Evolutionary conservation across 768 basidiomycete genomes (phyloP).

Genomic region (Daedaleopsis nitida): DNA sequence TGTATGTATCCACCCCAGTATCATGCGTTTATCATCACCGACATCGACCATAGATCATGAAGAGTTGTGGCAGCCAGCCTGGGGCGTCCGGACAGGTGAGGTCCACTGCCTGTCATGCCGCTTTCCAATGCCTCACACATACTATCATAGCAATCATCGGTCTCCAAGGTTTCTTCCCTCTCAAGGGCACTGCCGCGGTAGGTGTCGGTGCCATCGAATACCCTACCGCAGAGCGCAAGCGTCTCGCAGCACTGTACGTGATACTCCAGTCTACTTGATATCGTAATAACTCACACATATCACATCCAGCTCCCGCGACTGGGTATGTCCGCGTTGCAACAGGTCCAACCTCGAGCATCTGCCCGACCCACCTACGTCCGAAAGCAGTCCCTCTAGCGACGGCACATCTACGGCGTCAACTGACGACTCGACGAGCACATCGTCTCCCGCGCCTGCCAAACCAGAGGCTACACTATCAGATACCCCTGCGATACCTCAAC

Average conservation of each 20-base stretch:
- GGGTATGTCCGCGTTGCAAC: constrained; percentile 77
- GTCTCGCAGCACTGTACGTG: constrained; percentile 74
- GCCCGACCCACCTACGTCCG: constrained; percentile 55
- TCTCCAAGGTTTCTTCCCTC: constrained; percentile 85
- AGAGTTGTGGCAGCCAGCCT: constrained; percentile 97
- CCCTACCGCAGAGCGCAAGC: constrained; percentile 71
- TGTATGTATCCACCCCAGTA: constrained; percentile 52
- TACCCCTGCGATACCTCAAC: neutral
- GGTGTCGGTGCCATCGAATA: constrained; percentile 89
- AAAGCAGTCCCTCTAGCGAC: neutral
- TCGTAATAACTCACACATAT: constrained; percentile 1
- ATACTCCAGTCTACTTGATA: neutral
- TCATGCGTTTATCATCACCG: constrained; percentile 23
- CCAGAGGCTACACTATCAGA: constrained; percentile 5
- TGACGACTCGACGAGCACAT: neutral
- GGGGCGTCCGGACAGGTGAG: constrained; percentile 94
- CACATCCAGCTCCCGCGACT: constrained; percentile 66
- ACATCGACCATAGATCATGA: constrained; percentile 70
- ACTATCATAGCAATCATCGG: constrained; percentile 71
- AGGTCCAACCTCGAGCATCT: constrained; percentile 67
- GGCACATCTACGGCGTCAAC: neutral
- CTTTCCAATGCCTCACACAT: constrained; percentile 7
- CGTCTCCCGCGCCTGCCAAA: neutral
- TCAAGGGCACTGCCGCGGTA: constrained; percentile 84
- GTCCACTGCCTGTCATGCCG: neutral